Base-by-base conservation (phyloP, 192 early-diverging fungal genomes). In the Coemansia sp. region DNA sequence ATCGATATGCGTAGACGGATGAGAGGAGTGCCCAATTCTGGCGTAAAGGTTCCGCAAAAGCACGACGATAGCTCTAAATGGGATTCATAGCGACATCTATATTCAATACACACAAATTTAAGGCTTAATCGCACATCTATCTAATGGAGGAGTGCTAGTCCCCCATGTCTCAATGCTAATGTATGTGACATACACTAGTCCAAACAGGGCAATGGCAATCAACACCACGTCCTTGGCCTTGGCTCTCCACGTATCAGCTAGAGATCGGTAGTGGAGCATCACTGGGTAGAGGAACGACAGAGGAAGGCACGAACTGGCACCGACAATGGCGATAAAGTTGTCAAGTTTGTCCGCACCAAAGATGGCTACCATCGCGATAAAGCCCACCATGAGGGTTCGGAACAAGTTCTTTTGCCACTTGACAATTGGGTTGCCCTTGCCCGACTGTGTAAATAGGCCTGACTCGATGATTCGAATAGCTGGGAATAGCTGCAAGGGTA, bases 391-490 rank as follows among this genome's bases (percentile, higher is more conserved):
- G 54, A 88, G 57, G 18, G 88, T 76, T 22, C 96, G 87, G 85
- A 93, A 94, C 66, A 88, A 67, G 75, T 97, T 98, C 82, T 93
- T 92, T 68, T 91, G 89, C 92, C 89, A 91, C 80, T 98, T 97
- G 73, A 97, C 91, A 27, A 88, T 63, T 13, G 66, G 84, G 67
- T 89, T 89, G 70, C 86, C 78, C 76, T 97, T 97, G 61, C 96
- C 96, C 24, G 91, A 92, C 72, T 88, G 83, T 10, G 89, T 82
- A 64, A 96, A 97, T n/a, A 97, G 51, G 18, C 88, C 94, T 43
- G 89, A 90, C 72, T 98, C 95, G 66, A 91, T 91, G 74, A 98
- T 98, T 66, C 94, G 91, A 68, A 97, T 94, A 9, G 94, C 92
- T 1, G 97, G 96, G 81, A 97, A 98, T 57, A 96, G 86, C 55